Percentiles rank a stretch among this genome's conserved stretches.
These are phyloP conservation scores for Eutrema salsugineum DNA, from an alignment of 441 rosid species.

Conservation along the genomic window DNA sequence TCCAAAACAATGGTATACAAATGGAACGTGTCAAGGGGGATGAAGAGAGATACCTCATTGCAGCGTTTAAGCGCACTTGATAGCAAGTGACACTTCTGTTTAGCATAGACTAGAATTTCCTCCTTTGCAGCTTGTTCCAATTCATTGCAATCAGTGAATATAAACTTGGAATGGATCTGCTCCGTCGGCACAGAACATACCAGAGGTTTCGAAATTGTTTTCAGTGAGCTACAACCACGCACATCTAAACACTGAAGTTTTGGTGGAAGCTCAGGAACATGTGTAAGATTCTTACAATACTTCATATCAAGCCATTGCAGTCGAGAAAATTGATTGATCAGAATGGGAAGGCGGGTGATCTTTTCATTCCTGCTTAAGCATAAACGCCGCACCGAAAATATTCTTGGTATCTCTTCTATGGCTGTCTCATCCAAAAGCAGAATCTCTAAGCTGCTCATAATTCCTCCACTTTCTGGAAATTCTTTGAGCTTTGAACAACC, in stretches of 20 bases:
- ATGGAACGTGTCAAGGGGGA: not conserved
- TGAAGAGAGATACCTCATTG: not conserved
- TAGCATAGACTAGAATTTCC: not conserved
- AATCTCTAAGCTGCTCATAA: constrained; percentile 3
- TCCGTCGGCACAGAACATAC: not conserved
- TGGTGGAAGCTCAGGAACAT: constrained; percentile 27
- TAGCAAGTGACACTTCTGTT: not conserved
- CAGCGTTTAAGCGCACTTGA: not conserved
- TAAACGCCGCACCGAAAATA: constrained; percentile 1
- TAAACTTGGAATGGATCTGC: not conserved
- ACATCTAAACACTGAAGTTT: not conserved
- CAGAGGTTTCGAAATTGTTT: not conserved
- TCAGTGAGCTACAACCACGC: not conserved
- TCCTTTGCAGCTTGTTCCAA: constrained; percentile 19
- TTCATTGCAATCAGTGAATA: constrained; percentile 6
- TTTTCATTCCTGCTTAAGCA: constrained; percentile 5
- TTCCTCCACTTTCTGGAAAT: constrained; percentile 15
- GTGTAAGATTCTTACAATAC: constrained; percentile 8
- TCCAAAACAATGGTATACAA: not conserved
- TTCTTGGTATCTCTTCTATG: not conserved
- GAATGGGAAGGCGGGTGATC: not conserved
- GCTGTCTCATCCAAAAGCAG: constrained; percentile 16
- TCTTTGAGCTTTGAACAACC: constrained; percentile 23
- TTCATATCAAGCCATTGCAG: constrained; percentile 13
- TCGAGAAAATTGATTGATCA: not conserved